Percentiles rank a stretch among this genome's conserved stretches.
phyloP scores from a whole-genome alignment of 2,329 filamentous ascomycete genomes.

The Lasiodiplodia sp. region DNA sequence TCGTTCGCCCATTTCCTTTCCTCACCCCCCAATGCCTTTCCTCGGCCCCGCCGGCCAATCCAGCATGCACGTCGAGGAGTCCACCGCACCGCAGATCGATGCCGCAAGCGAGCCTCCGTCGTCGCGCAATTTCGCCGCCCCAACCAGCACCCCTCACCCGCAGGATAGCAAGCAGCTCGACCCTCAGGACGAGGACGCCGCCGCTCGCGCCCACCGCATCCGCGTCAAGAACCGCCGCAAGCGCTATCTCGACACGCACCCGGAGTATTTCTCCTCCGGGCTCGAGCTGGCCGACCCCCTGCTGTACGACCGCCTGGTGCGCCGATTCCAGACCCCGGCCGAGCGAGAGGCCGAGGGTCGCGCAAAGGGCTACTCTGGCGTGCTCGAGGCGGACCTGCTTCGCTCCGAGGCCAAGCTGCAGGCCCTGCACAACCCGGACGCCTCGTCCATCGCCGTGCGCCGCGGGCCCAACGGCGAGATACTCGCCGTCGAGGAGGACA shows the following conservation, averaged over 20 bases:
- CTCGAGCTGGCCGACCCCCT: conserved; percentile 78
- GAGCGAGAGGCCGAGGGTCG: conserved; percentile 79
- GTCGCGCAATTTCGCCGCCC: conserved; percentile 38
- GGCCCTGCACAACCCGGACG: conserved; percentile 63
- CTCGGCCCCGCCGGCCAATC: conserved; percentile 20
- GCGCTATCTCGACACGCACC: conserved; percentile 75
- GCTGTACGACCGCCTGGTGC: conserved; percentile 81
- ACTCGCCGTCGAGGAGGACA: conserved; percentile 64
- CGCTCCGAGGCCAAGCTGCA: conserved; percentile 79
- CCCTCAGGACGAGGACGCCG: conserved; percentile 17
- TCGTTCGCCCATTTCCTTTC: conserved; percentile 16
- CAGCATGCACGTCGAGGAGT: conserved; percentile 23
- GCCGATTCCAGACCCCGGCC: conserved; percentile 74
- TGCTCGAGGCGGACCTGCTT: conserved; percentile 78
- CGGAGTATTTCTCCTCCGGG: conserved; percentile 71
- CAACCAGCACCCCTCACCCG: conserved; percentile 36
- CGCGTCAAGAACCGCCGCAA: conserved; percentile 77
- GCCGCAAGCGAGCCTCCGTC: conserved; percentile 38
- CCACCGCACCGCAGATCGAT: conserved; percentile 32
- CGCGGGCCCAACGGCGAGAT: conserved; percentile 64
- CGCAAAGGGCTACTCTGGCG: conserved; percentile 77
- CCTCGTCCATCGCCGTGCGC: conserved; percentile 59
- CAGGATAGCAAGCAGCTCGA: conserved; percentile 22
- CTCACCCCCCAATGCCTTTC: conserved; percentile 26
- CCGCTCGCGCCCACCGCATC: conserved; percentile 51